Evolutionary conservation across 2,329 filamentous ascomycete species (phyloP).

Genomic region (Phialophora expanda): DNA sequence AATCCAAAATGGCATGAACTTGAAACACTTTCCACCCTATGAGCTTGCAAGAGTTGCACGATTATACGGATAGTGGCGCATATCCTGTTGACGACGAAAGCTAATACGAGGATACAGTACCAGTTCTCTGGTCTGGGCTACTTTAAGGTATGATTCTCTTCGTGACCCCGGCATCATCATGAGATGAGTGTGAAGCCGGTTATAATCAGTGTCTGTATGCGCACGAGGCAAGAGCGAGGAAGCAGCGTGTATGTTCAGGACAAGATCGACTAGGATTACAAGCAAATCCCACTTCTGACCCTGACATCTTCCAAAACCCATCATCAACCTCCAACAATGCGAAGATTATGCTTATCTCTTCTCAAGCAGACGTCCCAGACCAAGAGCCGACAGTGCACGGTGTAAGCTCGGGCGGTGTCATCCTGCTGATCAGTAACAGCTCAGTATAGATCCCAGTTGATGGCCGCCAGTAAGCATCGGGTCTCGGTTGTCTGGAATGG

Average conservation of each 20-base stretch:
- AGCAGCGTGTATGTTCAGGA: not conserved
- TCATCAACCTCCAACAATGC: not conserved
- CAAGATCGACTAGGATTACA: not conserved
- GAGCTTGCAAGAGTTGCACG: not conserved
- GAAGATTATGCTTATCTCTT: not conserved
- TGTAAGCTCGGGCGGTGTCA: not conserved
- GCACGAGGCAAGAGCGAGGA: not conserved
- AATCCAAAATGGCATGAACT: slow-evolving; percentile 27
- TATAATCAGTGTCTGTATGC: not conserved
- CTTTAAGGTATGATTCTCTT: not conserved
- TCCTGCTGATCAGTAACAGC: not conserved
- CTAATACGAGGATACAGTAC: not conserved
- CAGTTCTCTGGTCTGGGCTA: not conserved
- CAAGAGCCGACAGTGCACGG: not conserved
- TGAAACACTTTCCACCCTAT: not conserved
- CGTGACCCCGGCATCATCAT: not conserved
- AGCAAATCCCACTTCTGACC: not conserved
- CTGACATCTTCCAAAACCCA: not conserved
- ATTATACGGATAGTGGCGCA: not conserved
- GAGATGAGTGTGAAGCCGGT: not conserved
- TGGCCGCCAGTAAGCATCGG: not conserved
- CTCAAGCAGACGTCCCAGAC: not conserved
- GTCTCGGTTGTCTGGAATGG: not conserved
- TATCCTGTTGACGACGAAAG: not conserved
- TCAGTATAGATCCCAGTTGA: not conserved